These are phyloP conservation scores for Puya raimondii DNA, from an alignment of 176 grass and related monocot species.

Conservation along the genomic window DNA sequence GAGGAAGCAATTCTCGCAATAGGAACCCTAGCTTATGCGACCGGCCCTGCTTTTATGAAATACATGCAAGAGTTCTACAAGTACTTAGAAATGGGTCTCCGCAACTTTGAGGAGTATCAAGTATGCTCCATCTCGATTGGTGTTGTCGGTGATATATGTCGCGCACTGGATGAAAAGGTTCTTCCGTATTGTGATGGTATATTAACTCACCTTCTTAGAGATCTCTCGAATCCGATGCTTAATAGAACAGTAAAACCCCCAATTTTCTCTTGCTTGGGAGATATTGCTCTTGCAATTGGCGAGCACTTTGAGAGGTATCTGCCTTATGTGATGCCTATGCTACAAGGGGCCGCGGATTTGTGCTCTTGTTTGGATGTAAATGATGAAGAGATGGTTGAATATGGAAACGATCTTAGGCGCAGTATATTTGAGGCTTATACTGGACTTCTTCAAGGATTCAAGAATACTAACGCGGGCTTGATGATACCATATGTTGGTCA, in stretches of 20 bases:
- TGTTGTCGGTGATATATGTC: constrained; percentile 76
- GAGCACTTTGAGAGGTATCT: constrained; percentile 90
- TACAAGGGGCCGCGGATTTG: constrained; percentile 80
- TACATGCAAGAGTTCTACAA: constrained; percentile 88
- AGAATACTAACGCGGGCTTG: constrained; percentile 65
- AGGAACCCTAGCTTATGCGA: constrained; percentile 79
- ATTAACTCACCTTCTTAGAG: constrained; percentile 79
- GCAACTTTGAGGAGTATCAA: constrained; percentile 91
- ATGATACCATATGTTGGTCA: constrained; percentile 60
- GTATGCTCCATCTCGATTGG: constrained; percentile 82
- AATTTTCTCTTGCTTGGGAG: constrained; percentile 82
- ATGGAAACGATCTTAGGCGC: constrained; percentile 71
- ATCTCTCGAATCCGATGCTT: constrained; percentile 64
- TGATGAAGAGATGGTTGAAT: constrained; percentile 85
- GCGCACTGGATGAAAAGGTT: constrained; percentile 80
- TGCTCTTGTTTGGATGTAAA: constrained; percentile 35
- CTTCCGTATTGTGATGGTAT: constrained; percentile 73
- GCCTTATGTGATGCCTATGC: constrained; percentile 88
- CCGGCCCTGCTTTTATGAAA: constrained; percentile 60
- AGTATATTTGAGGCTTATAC: constrained; percentile 91
- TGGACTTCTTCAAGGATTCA: constrained; percentile 91
- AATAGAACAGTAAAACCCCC: constrained; percentile 78
- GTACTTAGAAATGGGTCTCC: constrained; percentile 86
- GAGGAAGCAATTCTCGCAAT: constrained; percentile 92
- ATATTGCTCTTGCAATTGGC: constrained; percentile 78